Percentiles rank a stretch among this genome's conserved stretches.
These are phyloP conservation scores for Yarrowia sp. DNA, from an alignment of 805 yeast species.

Conservation along the genomic window DNA sequence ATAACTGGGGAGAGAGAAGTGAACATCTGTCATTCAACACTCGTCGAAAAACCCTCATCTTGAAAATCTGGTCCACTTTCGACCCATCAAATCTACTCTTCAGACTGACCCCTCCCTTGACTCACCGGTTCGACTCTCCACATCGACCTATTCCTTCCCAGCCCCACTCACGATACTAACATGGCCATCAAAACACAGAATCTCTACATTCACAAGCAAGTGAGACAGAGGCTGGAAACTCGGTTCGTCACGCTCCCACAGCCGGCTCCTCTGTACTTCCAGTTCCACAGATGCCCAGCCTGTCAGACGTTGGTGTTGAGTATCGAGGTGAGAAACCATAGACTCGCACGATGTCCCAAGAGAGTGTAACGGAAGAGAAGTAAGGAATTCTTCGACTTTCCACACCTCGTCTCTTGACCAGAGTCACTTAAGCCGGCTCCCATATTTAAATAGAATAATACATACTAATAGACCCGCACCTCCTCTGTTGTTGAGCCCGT, in stretches of 20 bases:
- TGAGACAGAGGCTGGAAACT: neutral
- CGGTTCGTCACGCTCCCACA: constrained; percentile 10
- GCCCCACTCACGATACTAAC: neutral
- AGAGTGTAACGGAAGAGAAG: neutral
- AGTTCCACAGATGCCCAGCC: constrained; percentile 1
- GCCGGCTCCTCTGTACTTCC: neutral
- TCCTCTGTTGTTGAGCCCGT: too few relatives aligned
- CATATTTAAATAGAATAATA: too few relatives aligned
- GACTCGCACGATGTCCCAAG: neutral
- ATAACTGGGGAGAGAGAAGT: too few relatives aligned
- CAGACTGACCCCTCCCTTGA: too few relatives aligned
- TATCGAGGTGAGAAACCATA: constrained; percentile 4
- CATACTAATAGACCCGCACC: too few relatives aligned
- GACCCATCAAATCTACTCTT: too few relatives aligned
- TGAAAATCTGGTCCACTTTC: neutral
- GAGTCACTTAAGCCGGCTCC: too few relatives aligned
- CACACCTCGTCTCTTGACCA: too few relatives aligned
- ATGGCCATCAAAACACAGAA: neutral
- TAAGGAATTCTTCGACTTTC: too few relatives aligned
- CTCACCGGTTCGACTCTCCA: neutral
- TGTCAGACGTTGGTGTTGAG: constrained; percentile 18
- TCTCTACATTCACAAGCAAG: neutral
- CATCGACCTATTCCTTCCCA: neutral
- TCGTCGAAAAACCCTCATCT: too few relatives aligned
- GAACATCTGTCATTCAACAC: too few relatives aligned